phyloP scores from a whole-genome alignment of 257 asterid genomes.

The Gardenia jasminoides region DNA sequence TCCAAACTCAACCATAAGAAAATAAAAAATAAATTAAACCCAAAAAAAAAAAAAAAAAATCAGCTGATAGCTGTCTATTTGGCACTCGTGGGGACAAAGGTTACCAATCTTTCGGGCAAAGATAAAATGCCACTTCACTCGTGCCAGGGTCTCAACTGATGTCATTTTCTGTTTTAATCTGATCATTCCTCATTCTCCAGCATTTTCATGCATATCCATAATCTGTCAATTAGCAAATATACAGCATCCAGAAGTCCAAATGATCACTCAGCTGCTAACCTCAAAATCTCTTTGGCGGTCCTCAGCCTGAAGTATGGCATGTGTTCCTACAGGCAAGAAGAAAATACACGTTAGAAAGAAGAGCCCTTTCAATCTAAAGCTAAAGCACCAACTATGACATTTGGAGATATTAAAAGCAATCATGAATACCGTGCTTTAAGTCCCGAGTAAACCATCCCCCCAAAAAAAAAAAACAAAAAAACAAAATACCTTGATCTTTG shows the following conservation, averaged over 20 bases:
- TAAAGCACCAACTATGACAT: background rate
- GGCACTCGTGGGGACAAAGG: background rate
- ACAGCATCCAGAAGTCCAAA: background rate
- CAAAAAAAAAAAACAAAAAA: too few species aligned
- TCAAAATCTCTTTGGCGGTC: slow-evolving; percentile 80
- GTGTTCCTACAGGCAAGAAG: slow-evolving; percentile 41
- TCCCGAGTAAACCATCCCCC: background rate
- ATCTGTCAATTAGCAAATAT: background rate
- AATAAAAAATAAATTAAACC: too few species aligned
- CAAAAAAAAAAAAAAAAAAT: background rate
- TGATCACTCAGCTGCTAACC: slow-evolving; percentile 65
- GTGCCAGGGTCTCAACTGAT: background rate
- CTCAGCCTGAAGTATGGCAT: slow-evolving; percentile 84
- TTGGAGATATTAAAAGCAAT: background rate
- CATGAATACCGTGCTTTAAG: background rate
- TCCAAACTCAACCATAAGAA: background rate
- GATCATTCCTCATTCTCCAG: background rate
- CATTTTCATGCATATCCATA: background rate
- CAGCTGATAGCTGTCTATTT: background rate
- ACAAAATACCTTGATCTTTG: background rate
- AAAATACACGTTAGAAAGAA: background rate
- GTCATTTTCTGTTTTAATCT: background rate
- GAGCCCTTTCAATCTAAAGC: background rate
- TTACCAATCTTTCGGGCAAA: background rate
- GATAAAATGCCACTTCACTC: background rate